Conservation (phyloP, 345 rosid genomes). For the Sonneratia caseolaris region DNA sequence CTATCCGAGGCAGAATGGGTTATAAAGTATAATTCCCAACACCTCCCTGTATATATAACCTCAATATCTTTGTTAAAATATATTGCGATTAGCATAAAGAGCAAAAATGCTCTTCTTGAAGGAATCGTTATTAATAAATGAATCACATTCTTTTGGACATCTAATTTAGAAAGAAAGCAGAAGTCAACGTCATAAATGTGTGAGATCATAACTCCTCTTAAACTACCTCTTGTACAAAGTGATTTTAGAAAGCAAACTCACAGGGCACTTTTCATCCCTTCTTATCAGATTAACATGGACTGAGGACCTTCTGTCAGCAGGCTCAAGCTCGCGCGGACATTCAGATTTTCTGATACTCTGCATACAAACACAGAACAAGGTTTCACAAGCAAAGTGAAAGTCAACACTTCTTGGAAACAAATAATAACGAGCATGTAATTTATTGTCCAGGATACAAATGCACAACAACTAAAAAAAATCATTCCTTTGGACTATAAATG, state of each 20-base stretch:
- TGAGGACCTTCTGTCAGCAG: slow-evolving; percentile 64
- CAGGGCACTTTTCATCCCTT: slow-evolving; percentile 65
- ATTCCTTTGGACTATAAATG: background rate
- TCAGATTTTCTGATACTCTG: slow-evolving; percentile 93
- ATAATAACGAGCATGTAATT: background rate
- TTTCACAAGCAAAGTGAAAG: background rate
- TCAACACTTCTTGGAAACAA: background rate
- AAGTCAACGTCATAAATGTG: background rate
- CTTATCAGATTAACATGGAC: slow-evolving; percentile 82
- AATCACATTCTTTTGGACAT: background rate
- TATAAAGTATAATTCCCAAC: background rate
- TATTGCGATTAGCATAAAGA: background rate
- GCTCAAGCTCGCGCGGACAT: slow-evolving; percentile 96
- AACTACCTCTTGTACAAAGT: background rate
- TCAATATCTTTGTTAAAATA: background rate
- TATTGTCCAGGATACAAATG: background rate
- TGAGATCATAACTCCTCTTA: background rate
- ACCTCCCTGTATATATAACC: background rate
- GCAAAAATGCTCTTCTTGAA: background rate
- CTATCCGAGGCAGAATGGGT: background rate
- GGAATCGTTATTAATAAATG: background rate
- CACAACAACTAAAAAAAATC: background rate
- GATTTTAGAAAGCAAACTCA: slow-evolving; percentile 25
- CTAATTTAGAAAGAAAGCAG: background rate
- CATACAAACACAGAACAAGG: slow-evolving; percentile 3